phyloP scores from a whole-genome alignment of 225 moss, liverwort and hornwort genomes.

The Marchantia paleacea region DNA sequence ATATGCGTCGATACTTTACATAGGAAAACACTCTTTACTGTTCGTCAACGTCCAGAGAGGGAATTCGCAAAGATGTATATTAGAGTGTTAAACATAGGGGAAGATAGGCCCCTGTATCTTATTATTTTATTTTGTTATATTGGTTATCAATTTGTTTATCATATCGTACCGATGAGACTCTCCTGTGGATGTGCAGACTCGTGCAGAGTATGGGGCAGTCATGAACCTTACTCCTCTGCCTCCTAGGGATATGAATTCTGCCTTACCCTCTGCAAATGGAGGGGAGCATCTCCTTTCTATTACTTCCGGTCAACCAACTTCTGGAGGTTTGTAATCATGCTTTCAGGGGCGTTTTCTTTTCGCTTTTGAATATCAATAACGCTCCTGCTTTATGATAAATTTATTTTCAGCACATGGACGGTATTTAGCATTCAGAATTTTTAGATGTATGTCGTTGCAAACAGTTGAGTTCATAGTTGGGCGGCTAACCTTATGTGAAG shows the following conservation, averaged over 20 bases:
- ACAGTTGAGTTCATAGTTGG: not conserved
- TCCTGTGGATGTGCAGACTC: conserved; percentile 50
- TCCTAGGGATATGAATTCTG: conserved; percentile 46
- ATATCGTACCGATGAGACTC: not conserved
- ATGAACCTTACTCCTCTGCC: conserved; percentile 58
- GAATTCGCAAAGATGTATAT: not conserved
- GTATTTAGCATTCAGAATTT: not conserved
- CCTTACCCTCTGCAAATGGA: conserved; percentile 55
- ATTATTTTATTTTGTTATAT: not conserved
- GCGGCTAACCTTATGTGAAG: not conserved
- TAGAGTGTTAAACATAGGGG: not conserved
- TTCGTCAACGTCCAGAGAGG: not conserved
- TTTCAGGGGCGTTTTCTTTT: not conserved
- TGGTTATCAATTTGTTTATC: not conserved
- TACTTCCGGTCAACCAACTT: conserved; percentile 44
- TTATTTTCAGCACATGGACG: not conserved
- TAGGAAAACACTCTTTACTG: no score
- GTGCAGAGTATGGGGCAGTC: conserved; percentile 73
- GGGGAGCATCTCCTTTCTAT: conserved; percentile 52
- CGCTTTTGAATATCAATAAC: not conserved
- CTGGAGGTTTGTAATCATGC: conserved; percentile 36
- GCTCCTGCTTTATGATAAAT: not conserved
- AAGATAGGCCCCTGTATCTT: not conserved
- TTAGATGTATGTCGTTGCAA: not conserved
- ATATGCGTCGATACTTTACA: not conserved